Percentiles rank a stretch among this genome's conserved stretches.
Evolutionary conservation across 2,329 filamentous ascomycete genomes (phyloP).

Genomic region (Tolypocladium ovalisporum): DNA sequence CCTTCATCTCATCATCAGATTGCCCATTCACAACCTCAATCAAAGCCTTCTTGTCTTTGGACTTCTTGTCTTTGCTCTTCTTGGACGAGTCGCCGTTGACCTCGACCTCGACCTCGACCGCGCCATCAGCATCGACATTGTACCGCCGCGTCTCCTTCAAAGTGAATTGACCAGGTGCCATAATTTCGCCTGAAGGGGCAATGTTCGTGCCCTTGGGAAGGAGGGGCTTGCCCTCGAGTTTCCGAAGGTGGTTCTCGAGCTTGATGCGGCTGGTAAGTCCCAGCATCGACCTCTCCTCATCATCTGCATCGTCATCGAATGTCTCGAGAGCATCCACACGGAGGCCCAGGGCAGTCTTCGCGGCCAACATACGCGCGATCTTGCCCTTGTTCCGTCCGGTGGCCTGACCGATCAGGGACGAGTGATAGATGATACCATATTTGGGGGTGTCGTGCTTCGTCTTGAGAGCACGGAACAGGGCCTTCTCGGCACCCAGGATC

Average conservation of each 20-base stretch:
- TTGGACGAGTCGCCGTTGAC: conserved; percentile 28
- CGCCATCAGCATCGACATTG: conserved; percentile 83
- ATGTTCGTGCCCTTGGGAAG: conserved; percentile 66
- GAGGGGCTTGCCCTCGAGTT: conserved; percentile 82
- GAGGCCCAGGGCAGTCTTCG: conserved; percentile 86
- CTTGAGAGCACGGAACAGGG: conserved; percentile 94
- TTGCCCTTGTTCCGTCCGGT: conserved; percentile 99
- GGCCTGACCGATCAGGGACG: conserved; percentile 89
- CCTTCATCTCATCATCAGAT: conserved; percentile 32
- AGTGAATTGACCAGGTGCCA: conserved; percentile 67
- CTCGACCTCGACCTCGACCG: conserved; percentile 51
- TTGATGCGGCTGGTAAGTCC: conserved; percentile 62
- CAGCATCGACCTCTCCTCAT: conserved; percentile 78
- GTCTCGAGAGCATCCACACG: conserved; percentile 69
- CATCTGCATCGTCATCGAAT: conserved; percentile 58
- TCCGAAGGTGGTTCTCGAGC: conserved; percentile 65
- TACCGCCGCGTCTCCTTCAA: conserved; percentile 91
- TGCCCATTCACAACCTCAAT: conserved; percentile 29
- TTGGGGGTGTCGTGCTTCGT: conserved; percentile 99
- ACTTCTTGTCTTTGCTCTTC: conserved; percentile 29
- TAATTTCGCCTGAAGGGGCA: conserved; percentile 57
- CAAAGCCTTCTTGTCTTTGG: conserved; percentile 30
- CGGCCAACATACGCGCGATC: conserved; percentile 90
- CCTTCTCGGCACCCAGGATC: conserved; percentile 97
- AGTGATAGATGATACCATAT: conserved; percentile 91